phyloP scores from a whole-genome alignment of 2,329 filamentous ascomycete species.

The Alternaria brassicae region DNA sequence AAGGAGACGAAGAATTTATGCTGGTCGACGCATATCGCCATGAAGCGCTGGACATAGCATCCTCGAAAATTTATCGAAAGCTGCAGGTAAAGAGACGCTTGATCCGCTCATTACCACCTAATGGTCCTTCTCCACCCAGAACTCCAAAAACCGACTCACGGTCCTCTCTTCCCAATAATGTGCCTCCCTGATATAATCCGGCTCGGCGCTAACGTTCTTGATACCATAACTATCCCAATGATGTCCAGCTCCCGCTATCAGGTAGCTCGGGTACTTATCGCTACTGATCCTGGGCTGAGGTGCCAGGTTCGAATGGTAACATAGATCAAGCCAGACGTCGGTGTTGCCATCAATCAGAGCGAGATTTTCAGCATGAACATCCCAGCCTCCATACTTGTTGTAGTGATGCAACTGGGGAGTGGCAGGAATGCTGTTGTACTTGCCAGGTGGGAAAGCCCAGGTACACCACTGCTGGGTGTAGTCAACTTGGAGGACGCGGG shows the following conservation, averaged over 20 bases:
- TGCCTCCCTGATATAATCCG: constrained; percentile 60
- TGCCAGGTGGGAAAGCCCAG: constrained; percentile 61
- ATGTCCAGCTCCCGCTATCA: constrained; percentile 61
- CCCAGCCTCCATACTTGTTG: constrained; percentile 58
- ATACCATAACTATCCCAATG: constrained; percentile 59
- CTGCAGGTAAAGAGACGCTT: not conserved
- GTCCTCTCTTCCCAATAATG: constrained; percentile 60
- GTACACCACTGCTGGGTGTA: constrained; percentile 65
- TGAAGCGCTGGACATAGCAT: not conserved
- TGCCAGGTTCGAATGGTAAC: constrained; percentile 58
- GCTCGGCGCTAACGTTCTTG: constrained; percentile 54
- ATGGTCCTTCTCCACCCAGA: constrained; percentile 17
- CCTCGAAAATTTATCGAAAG: not conserved
- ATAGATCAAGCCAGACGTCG: constrained; percentile 62
- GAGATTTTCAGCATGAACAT: constrained; percentile 56
- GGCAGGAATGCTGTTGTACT: constrained; percentile 55
- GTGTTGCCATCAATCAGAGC: constrained; percentile 61
- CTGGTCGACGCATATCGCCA: not conserved
- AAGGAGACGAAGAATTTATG: not conserved
- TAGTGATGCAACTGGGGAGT: constrained; percentile 54
- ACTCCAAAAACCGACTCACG: constrained; percentile 48
- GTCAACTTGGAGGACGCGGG: constrained; percentile 55
- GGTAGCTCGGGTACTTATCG: constrained; percentile 57
- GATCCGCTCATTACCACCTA: not conserved
- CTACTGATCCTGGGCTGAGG: constrained; percentile 46